Conservation (phyloP, 2,329 filamentous ascomycete species). For the Colletotrichum kahawae region DNA sequence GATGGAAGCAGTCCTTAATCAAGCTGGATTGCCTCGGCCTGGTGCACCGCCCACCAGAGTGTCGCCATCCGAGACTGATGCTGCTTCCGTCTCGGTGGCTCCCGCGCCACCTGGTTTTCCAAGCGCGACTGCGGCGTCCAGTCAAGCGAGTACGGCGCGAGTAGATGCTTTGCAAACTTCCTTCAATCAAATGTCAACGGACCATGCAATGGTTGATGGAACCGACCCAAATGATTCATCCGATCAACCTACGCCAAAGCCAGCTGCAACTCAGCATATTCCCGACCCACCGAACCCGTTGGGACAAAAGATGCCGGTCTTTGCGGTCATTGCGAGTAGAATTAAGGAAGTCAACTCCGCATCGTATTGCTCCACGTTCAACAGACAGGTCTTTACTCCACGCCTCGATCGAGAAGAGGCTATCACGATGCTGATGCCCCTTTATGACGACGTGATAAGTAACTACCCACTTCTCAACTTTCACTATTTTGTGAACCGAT, state of each 20-base stretch:
- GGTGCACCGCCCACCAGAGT: slow-evolving; percentile 5
- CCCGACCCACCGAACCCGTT: not conserved
- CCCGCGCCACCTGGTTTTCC: not conserved
- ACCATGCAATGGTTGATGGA: not conserved
- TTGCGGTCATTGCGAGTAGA: not conserved
- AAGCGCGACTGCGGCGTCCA: not conserved
- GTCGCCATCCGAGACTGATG: slow-evolving; percentile 13
- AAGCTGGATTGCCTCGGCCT: slow-evolving; percentile 6
- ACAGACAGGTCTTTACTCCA: slow-evolving; percentile 13
- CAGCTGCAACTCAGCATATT: not conserved
- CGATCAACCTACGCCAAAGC: not conserved
- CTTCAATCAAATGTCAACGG: not conserved
- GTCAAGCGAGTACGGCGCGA: not conserved
- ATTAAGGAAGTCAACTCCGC: slow-evolving; percentile 8
- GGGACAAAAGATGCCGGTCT: slow-evolving; percentile 1
- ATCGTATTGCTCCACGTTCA: slow-evolving; percentile 18
- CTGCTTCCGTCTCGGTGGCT: slow-evolving; percentile 3
- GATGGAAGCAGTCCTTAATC: slow-evolving; percentile 17
- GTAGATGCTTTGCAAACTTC: not conserved
- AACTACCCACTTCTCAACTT: slow-evolving; percentile 17
- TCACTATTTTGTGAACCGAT: not conserved
- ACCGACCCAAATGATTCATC: not conserved
- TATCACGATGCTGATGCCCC: slow-evolving; percentile 8
- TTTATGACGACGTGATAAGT: not conserved
- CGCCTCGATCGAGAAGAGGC: slow-evolving; percentile 6